phyloP scores from a whole-genome alignment of 2,329 filamentous ascomycete species.

The Teratosphaeria destructans region DNA sequence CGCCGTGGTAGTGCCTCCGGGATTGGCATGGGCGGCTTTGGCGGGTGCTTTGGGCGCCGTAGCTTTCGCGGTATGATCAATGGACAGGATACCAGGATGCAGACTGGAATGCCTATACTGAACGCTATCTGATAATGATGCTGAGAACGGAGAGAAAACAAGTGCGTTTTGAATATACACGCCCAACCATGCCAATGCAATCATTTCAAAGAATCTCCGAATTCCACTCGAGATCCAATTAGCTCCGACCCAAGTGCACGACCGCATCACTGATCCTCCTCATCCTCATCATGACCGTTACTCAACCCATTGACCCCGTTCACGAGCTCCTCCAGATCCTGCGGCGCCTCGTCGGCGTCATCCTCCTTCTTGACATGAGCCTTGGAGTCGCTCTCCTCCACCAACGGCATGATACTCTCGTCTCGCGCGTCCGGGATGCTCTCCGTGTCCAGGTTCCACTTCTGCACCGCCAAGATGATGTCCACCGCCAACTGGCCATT shows the following conservation, averaged over 20 bases:
- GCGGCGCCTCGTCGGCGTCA: slow-evolving; percentile 4
- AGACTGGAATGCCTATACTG: neutral
- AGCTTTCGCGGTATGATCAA: neutral
- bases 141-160: neutral
- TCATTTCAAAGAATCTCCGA: neutral
- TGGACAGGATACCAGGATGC: neutral
- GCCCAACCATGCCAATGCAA: neutral
- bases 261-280: neutral
- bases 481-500: slow-evolving; percentile 47
- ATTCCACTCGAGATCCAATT: neutral
- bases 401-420: slow-evolving; percentile 30
- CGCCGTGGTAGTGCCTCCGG: neutral
- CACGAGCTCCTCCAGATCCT: neutral
- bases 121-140: too few relatives aligned
- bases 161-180: neutral
- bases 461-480: slow-evolving; percentile 44
- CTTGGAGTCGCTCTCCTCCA: slow-evolving; percentile 24
- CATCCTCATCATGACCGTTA: neutral
- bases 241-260: neutral
- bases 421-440: slow-evolving; percentile 41
- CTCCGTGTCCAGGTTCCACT: slow-evolving; percentile 41
- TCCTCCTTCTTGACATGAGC: slow-evolving; percentile 25
- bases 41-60: neutral
- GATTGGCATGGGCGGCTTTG: neutral
- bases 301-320: neutral